Evolutionary conservation across 352 stramenopile genomes (phyloP).

Genomic region (Phytopythium helicoides): DNA sequence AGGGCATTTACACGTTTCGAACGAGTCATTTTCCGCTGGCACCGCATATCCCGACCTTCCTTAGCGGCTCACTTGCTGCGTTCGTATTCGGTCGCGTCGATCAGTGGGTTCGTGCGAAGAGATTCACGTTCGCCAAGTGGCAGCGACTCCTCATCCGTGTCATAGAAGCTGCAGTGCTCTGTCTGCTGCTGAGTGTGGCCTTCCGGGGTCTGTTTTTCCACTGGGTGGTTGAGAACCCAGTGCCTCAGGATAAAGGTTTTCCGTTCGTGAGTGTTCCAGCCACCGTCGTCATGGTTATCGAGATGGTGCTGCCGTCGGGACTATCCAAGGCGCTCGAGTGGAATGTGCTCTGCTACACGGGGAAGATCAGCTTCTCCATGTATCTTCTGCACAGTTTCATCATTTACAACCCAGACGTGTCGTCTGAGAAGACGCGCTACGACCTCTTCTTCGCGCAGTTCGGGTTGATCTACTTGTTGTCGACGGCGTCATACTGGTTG

Average conservation of each 20-base stretch:
- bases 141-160: constrained; percentile 15
- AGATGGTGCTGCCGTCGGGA: constrained; percentile 31
- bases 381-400: constrained; percentile 43
- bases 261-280: constrained; percentile 26
- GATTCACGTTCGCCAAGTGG: constrained; percentile 16
- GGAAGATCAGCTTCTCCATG: constrained; percentile 48
- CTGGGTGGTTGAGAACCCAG: constrained; percentile 27
- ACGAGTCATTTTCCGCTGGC: constrained; percentile 20
- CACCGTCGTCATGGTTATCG: constrained; percentile 27
- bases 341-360: constrained; percentile 28
- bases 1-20: constrained; percentile 16
- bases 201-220: constrained; percentile 30
- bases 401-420: constrained; percentile 10
- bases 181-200: constrained; percentile 25
- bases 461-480: constrained; percentile 22
- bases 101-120: constrained; percentile 9
- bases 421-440: constrained; percentile 8
- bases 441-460: constrained; percentile 29
- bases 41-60: constrained; percentile 33
- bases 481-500: constrained; percentile 31
- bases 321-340: constrained; percentile 37
- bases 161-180: constrained; percentile 15
- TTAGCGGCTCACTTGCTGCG: constrained; percentile 32
- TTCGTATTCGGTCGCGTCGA: constrained; percentile 26
- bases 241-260: constrained; percentile 11